Percentiles rank a stretch among this genome's conserved stretches.
These are phyloP conservation scores for Pythium aphanidermatum DNA, from an alignment of 352 stramenopile genomes.

Conservation along the genomic window DNA sequence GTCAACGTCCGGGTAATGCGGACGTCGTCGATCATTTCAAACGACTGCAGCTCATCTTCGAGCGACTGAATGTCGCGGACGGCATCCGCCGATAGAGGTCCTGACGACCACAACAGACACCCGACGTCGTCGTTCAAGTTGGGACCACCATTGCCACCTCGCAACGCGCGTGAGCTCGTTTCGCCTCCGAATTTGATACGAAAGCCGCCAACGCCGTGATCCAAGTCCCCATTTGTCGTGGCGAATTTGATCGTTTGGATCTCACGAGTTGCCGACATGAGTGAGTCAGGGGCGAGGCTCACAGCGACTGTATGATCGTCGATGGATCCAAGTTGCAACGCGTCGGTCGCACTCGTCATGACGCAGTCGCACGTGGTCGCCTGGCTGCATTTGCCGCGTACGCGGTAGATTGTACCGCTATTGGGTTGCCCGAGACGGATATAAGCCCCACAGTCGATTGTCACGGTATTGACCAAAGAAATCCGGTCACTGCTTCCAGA, in stretches of 20 bases:
- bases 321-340: constrained; percentile 42
- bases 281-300: constrained; percentile 36
- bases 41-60: constrained; percentile 57
- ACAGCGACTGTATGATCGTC: constrained; percentile 29
- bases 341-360: constrained; percentile 13
- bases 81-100: constrained; percentile 26
- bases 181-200: constrained; percentile 88
- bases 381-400: constrained; percentile 51
- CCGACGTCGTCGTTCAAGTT: constrained; percentile 76
- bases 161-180: constrained; percentile 75
- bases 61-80: constrained; percentile 43
- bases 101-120: constrained; percentile 73
- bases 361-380: constrained; percentile 38
- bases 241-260: constrained; percentile 61
- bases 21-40: constrained; percentile 69
- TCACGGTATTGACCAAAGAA: constrained; percentile 22
- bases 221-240: constrained; percentile 24
- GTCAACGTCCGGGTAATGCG: constrained; percentile 49
- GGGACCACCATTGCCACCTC: constrained; percentile 54
- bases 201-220: constrained; percentile 72
- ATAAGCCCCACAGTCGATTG: constrained; percentile 58
- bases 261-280: constrained; percentile 47
- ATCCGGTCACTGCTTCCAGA: constrained; percentile 27
- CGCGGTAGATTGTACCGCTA: constrained; percentile 40
- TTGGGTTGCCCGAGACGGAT: constrained; percentile 50